Evolutionary conservation across 352 stramenopile genomes (phyloP), one percentile per base, ranked within the genome.

Genomic region (Phytophthora europaea): DNA sequence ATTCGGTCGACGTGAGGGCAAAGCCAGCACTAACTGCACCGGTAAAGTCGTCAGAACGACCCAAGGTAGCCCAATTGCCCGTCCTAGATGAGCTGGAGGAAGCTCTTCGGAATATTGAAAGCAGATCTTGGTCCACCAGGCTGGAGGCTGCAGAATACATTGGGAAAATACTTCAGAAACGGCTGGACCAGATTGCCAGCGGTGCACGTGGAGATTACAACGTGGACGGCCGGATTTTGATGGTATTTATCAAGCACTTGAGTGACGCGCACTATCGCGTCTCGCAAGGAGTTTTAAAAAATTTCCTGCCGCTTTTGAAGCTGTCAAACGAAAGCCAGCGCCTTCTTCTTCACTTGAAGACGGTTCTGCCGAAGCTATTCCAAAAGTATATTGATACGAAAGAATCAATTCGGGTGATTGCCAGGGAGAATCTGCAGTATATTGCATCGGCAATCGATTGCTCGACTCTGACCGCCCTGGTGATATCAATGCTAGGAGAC

Each of bases 301-400:
- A 82, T 36, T 76, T 95, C 23, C 58, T 92, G 22, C 70, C 79
- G 6, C 72, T 90, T 20, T 28, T 94, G n/a, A 80, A 86, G 22
- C 55, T 91, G 10, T 70, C 58, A 4, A 60, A 70, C 31, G 52
- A 83, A 15, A 73, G 68, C 7, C 72, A 87, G 15, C 77, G 88
- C 53, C 72, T 95, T 1, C 22, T 77, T 45, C 70, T 80, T 20
- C 82, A 85, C 47, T 51, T 94, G 40, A 92, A 93, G 61, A 71
- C n/a, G 0, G 70, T 94, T 36, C 57, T 95, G 12, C 79, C 88
- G 3, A 83, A 79, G 53, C 63, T 95, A 6, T 94, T 95, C 47
- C 85, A 94, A 61, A 93, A 93, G 54, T 77, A 88, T 53, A 79
- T 95, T 6, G 87, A 96, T 48, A 82, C 85, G 1, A 96, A 96